Percentiles rank a stretch among this genome's conserved stretches.
Conservation (phyloP, 2,329 filamentous ascomycete species). For the Trichoderma sp. region DNA sequence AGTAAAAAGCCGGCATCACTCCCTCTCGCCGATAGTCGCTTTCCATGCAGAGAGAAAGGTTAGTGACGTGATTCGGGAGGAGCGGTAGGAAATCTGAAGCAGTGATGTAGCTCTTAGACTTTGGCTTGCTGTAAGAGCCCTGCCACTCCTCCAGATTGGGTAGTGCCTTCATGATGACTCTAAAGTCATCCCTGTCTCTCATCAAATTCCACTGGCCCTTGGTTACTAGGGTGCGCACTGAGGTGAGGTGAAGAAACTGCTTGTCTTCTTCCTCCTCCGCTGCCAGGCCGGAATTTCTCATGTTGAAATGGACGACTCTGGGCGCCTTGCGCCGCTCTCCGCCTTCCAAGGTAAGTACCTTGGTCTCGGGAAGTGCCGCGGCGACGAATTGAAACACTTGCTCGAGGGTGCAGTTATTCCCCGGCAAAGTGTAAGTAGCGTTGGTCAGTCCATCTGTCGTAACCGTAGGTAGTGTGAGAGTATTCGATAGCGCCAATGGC, state of each 20-base stretch:
- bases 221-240: conserved; percentile 69
- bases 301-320: conserved; percentile 54
- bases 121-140: conserved; percentile 70
- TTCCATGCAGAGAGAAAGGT: conserved; percentile 70
- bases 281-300: conserved; percentile 33
- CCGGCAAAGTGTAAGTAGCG: conserved; percentile 61
- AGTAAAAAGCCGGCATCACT: conserved; percentile 62
- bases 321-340: conserved; percentile 77
- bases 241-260: conserved; percentile 52
- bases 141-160: conserved; percentile 68
- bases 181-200: conserved; percentile 65
- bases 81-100: conserved; percentile 66
- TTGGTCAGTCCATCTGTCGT: conserved; percentile 60
- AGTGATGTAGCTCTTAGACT: conserved; percentile 72
- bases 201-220: conserved; percentile 80
- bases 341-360: conserved; percentile 74
- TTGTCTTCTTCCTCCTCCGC: conserved; percentile 40
- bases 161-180: conserved; percentile 62
- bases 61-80: conserved; percentile 61
- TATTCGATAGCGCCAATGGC: conserved; percentile 48
- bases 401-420: conserved; percentile 70
- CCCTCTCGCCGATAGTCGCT: conserved; percentile 70
- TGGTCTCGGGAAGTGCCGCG: conserved; percentile 61
- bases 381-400: conserved; percentile 69
- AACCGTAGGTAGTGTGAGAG: conserved; percentile 55